These are phyloP conservation scores for Suhomyces bokatorum DNA, from an alignment of 1,139 yeast species.

Conservation along the genomic window DNA sequence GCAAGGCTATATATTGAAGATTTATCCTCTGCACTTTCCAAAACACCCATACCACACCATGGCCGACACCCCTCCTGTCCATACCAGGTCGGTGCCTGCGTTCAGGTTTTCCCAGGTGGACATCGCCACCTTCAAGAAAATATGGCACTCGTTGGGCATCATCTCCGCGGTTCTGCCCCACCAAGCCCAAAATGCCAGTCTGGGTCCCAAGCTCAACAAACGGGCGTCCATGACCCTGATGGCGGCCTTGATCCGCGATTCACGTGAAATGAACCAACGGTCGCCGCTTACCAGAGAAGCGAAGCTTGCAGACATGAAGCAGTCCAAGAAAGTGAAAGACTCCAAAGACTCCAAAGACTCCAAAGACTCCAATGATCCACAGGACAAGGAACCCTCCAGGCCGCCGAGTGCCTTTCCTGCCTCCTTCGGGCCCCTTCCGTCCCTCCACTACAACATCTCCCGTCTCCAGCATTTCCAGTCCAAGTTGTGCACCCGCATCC, in stretches of 20 bases:
- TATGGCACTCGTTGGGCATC: conserved; percentile 19
- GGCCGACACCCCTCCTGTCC: conserved; percentile 4
- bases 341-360: background rate
- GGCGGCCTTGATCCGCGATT: background rate
- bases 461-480: conserved; percentile 10
- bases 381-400: too few relatives aligned
- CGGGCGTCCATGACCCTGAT: background rate
- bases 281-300: background rate
- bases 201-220: background rate
- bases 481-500: conserved; percentile 11
- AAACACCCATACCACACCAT: too few relatives aligned
- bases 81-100: conserved; percentile 1
- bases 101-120: conserved; percentile 18
- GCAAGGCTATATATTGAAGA: too few relatives aligned
- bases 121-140: conserved; percentile 14
- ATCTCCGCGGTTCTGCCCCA: conserved; percentile 6
- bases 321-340: background rate
- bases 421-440: conserved; percentile 5
- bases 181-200: background rate
- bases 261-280: background rate
- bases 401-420: background rate
- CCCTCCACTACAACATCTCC: conserved; percentile 11
- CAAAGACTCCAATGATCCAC: background rate
- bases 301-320: too few relatives aligned
- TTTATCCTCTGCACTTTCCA: too few relatives aligned